Base-by-base conservation (phyloP, 257 asterid species). In the Petrea volubilis region DNA sequence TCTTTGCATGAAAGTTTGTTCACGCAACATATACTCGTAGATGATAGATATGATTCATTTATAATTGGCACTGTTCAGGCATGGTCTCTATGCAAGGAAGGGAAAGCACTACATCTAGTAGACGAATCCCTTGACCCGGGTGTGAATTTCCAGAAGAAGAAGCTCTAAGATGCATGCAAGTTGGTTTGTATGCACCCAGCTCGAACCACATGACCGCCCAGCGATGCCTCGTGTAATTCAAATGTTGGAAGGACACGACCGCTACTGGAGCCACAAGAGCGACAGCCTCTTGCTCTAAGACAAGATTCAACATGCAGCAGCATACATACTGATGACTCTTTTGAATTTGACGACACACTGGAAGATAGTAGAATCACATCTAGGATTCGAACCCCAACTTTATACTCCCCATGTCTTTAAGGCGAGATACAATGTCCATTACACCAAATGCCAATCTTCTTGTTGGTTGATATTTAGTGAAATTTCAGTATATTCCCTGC, bases 201-300 rank as follows among this genome's bases (percentile, higher is more conserved):
- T 1, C 0, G 10, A 47, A n/a, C 53, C 24, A 1, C 7, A 47
- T 15, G 1, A 17, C 10, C 7, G 53, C 2, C 53, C 53, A 5
- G 2, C 53, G 7, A 47, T 47, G 53, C 24, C 53, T 17, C 17
- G 5, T 47, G 53, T 47, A 24, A n/a, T 47, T 17, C 3, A 47
- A n/a, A 47, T 47, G 53, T 47, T 47, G 53, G 44, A 38, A 38
- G 44, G 44, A 0, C 3, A 10, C 14, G 44, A 38, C 13, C 44
- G 11, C 0, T 38, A 38, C 15, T 0, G 14, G 64, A 81, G 94
- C 77, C 44, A 38, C 44, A 2, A 38, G 14, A 85, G 83, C 64
- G 84, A 62, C 12, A 88, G 56, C 80, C 74, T 47, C 50, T 51
- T 5, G 33, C 9, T 15, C 49, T 3, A 3, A 7, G 3, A 38